Evolutionary conservation across 129 eudicot species (phyloP).

Genomic region (Smallanthus sonchifolius): DNA sequence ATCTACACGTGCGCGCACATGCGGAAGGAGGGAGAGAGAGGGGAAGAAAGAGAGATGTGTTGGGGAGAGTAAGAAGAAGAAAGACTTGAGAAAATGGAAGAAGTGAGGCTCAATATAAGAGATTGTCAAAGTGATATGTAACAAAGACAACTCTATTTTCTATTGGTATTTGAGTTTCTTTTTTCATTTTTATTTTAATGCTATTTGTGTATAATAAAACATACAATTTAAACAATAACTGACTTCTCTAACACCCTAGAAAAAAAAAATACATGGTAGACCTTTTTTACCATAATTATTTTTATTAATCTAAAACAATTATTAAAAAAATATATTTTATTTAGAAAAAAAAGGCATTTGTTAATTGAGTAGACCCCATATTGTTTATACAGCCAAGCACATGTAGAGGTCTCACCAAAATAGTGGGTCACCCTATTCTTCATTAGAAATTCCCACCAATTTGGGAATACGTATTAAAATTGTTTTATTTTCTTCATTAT

Average conservation of each 20-base stretch:
- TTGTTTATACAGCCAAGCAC: slow-evolving; percentile 36
- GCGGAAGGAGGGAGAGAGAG: background rate
- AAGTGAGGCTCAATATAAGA: slow-evolving; percentile 45
- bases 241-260: background rate
- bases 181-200: background rate
- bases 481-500: slow-evolving; percentile 18
- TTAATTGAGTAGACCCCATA: slow-evolving; percentile 35
- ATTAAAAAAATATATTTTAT: background rate
- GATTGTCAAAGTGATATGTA: slow-evolving; percentile 24
- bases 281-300: background rate
- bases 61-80: slow-evolving; percentile 10
- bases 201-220: slow-evolving; percentile 4
- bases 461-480: slow-evolving; percentile 44
- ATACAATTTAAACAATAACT: slow-evolving; percentile 1
- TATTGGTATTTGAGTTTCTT: background rate
- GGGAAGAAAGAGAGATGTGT: background rate
- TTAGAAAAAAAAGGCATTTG: slow-evolving; percentile 3
- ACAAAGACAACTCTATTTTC: slow-evolving; percentile 15
- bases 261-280: background rate
- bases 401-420: slow-evolving; percentile 39
- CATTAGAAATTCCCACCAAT: slow-evolving; percentile 63
- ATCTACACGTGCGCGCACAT: background rate
- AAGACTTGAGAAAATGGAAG: slow-evolving; percentile 36
- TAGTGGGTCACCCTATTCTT: slow-evolving; percentile 44
- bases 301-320: slow-evolving; percentile 10